phyloP scores from a whole-genome alignment of 2,329 filamentous ascomycete genomes.

The Alternaria sp. region DNA sequence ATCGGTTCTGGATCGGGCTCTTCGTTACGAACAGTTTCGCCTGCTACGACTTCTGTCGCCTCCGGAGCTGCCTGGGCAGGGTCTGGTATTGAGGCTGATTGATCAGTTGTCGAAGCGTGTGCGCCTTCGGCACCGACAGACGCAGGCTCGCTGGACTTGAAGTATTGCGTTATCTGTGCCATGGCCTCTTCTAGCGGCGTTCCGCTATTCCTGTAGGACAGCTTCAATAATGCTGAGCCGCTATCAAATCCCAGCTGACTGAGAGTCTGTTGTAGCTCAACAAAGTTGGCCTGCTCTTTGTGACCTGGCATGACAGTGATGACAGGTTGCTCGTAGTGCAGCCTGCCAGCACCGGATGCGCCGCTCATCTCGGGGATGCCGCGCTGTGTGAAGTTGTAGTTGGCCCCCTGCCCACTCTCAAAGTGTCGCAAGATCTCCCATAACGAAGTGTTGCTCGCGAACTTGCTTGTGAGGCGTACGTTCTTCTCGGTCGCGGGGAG shows the following conservation, averaged over 20 bases:
- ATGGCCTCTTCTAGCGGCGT: conserved; percentile 85
- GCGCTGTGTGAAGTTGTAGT: conserved; percentile 81
- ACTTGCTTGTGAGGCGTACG: conserved; percentile 78
- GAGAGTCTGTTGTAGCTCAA: conserved; percentile 86
- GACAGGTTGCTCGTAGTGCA: conserved; percentile 88
- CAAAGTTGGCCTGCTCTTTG: conserved; percentile 75
- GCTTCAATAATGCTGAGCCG: conserved; percentile 77
- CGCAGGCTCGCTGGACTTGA: conserved; percentile 57
- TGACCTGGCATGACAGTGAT: conserved; percentile 75
- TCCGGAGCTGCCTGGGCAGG: conserved; percentile 31
- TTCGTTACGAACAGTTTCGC: conserved; percentile 28
- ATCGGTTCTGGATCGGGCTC: conserved; percentile 38
- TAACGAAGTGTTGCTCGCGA: conserved; percentile 84
- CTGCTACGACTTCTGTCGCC: conserved; percentile 30
- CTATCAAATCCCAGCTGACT: conserved; percentile 86
- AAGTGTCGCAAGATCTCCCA: conserved; percentile 93
- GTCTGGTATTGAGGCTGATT: conserved; percentile 33
- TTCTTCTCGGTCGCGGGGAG: conserved; percentile 62
- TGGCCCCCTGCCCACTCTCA: conserved; percentile 63
- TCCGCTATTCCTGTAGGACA: conserved; percentile 78
- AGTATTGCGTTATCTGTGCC: conserved; percentile 77
- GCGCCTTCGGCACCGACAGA: conserved; percentile 34
- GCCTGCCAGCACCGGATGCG: conserved; percentile 68
- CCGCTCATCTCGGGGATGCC: conserved; percentile 70
- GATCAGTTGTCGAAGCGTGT: conserved; percentile 35